Base-by-base conservation (phyloP, 257 asterid genomes). In the Voacanga thouarsii region DNA sequence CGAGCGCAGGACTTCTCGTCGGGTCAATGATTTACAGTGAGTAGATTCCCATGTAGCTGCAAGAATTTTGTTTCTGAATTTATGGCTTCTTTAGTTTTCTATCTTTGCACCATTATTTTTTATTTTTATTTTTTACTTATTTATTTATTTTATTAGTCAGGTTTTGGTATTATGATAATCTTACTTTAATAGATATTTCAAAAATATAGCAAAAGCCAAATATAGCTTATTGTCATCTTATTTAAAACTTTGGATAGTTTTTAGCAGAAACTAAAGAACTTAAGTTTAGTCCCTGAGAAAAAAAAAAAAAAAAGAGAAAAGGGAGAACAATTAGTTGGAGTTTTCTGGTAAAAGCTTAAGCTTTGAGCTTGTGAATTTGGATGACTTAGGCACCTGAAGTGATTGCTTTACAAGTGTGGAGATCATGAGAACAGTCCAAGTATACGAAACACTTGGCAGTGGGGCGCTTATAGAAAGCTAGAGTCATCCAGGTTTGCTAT, bases 1-100 rank as follows among this genome's bases (percentile, higher is more conserved):
- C 0, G 97, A 92, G 75, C 87, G 97, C 16, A 86, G 91, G 78
- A 92, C 97, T 70, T 92, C 97, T 60, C 94, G 97, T 37, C 87
- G 96, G 30, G 90, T 79, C 37, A 92, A 92, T 77, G 97, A 92
- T 80, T 89, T 92, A 89, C 97, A 92, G 98, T 94, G 87, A 89
- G 97, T 89, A 37, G 79, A 84, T 63, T 67, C 61, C 66, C 39
- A 77, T 78, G 80, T 55, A 0, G 28, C 28, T 43, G 6, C 71
- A 70, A 28, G 49, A 56, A 70, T 59, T n/a, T 60, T 59, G 8
- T 12, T 72, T 43, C 3, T 19, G 15, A n/a, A n/a, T 9, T 51
- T 68, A 43, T 55, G 44, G 15, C 66, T 37, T 44, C 24, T 30
- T 55, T 59, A 26, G 6, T 75, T 24, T 51, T 28, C 33, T 57